Evolutionary conservation across 495 filamentous ascomycete genomes (phyloP).

Genomic region (Lasiosphaeria miniovina): DNA sequence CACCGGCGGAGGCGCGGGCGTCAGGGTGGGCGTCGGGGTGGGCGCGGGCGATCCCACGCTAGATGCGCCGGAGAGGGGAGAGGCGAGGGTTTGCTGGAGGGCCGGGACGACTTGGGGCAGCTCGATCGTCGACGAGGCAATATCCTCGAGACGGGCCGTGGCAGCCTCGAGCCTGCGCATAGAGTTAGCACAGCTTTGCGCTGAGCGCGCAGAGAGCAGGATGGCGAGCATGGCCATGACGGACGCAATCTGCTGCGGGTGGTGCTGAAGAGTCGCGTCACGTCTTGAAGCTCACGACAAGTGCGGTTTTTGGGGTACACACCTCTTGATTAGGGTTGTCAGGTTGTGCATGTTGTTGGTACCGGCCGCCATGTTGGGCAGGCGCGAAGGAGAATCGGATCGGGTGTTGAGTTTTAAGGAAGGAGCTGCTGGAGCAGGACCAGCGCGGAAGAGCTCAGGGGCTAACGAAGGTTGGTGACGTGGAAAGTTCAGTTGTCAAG

Average conservation of each 20-base stretch:
- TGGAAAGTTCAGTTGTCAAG: too few species aligned
- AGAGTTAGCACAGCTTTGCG: conserved; percentile 22
- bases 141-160: conserved; percentile 93
- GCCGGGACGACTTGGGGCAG: conserved; percentile 46
- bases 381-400: neutral
- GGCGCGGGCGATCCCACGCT: conserved; percentile 19
- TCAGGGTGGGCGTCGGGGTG: conserved; percentile 26
- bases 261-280: neutral
- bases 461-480: too few species aligned
- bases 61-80: conserved; percentile 25
- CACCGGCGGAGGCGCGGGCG: conserved; percentile 23
- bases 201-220: neutral
- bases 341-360: conserved; percentile 87
- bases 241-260: neutral
- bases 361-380: conserved; percentile 41
- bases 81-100: conserved; percentile 34
- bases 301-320: conserved; percentile 27
- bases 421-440: neutral
- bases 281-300: neutral
- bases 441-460: neutral
- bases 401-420: neutral
- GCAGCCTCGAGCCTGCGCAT: conserved; percentile 91
- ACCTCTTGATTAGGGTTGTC: conserved; percentile 98
- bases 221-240: neutral
- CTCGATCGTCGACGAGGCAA: conserved; percentile 70